Evolutionary conservation across 441 rosid genomes (phyloP).

Genomic region (Brassica balearica): DNA sequence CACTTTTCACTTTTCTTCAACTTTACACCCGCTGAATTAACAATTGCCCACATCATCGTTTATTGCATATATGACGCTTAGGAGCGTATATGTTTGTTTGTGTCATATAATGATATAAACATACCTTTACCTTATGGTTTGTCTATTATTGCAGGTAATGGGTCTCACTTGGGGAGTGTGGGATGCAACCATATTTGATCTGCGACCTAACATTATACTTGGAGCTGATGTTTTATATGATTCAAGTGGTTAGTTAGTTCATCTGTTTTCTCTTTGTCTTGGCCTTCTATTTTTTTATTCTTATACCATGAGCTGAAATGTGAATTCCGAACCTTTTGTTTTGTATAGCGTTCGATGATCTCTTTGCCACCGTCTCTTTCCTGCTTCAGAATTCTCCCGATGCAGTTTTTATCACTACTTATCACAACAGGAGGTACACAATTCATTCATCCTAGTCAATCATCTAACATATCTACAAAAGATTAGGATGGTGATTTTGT

Average conservation of each 20-base stretch:
- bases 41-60: neutral
- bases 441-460: neutral
- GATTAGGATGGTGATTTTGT: neutral
- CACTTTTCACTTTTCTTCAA: neutral
- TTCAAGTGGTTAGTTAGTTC: constrained; percentile 58
- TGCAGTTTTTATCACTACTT: constrained; percentile 79
- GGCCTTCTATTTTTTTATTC: neutral
- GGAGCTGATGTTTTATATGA: constrained; percentile 92
- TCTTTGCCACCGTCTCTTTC: constrained; percentile 77
- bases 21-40: neutral
- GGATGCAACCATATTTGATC: constrained; percentile 65
- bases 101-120: too few relatives aligned
- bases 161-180: constrained; percentile 93
- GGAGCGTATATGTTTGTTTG: neutral
- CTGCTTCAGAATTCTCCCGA: constrained; percentile 74
- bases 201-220: constrained; percentile 68
- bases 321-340: constrained; percentile 29
- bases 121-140: neutral
- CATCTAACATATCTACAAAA: neutral
- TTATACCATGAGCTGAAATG: constrained; percentile 13
- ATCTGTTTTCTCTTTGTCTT: neutral
- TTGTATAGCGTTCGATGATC: constrained; percentile 75
- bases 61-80: neutral
- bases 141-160: constrained; percentile 52
- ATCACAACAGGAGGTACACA: constrained; percentile 82